Conservation (phyloP, 2,329 filamentous ascomycete species). For the Monosporascus sp. region DNA sequence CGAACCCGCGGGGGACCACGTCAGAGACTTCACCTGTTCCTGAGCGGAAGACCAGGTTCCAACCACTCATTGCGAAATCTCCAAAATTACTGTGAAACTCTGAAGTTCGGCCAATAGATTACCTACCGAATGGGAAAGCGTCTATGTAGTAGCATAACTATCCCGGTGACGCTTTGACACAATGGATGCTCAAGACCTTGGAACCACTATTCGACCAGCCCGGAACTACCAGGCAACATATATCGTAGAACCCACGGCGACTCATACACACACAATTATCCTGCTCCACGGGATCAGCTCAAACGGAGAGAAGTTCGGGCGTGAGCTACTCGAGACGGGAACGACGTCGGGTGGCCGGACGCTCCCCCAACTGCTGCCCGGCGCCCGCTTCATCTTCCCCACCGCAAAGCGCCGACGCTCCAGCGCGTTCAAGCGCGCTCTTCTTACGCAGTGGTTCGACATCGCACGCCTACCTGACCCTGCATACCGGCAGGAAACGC, state of each 20-base stretch:
- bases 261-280: slow-evolving; percentile 12
- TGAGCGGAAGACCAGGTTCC: too few species aligned
- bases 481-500: slow-evolving; percentile 32
- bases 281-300: slow-evolving; percentile 15
- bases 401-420: slow-evolving; percentile 40
- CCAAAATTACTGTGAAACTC: too few species aligned
- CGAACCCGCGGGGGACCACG: too few species aligned
- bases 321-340: slow-evolving; percentile 25
- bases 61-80: too few species aligned
- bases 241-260: slow-evolving; percentile 14
- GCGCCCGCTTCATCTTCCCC: slow-evolving; percentile 45
- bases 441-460: slow-evolving; percentile 48
- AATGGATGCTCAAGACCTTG: too few species aligned
- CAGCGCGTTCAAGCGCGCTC: slow-evolving; percentile 33
- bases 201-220: background rate
- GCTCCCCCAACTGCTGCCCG: slow-evolving; percentile 28
- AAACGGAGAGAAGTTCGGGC: slow-evolving; percentile 23
- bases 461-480: slow-evolving; percentile 35
- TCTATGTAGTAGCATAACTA: too few species aligned
- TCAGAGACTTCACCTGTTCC: too few species aligned
- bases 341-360: slow-evolving; percentile 16
- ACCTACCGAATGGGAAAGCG: too few species aligned
- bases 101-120: too few species aligned
- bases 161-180: too few species aligned
- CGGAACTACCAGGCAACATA: slow-evolving; percentile 4